A percentile compares a stretch with the other conserved stretches of the same genome.
phyloP scores from a whole-genome alignment of 805 yeast genomes.

The Saccharomycopsis fibuligera region DNA sequence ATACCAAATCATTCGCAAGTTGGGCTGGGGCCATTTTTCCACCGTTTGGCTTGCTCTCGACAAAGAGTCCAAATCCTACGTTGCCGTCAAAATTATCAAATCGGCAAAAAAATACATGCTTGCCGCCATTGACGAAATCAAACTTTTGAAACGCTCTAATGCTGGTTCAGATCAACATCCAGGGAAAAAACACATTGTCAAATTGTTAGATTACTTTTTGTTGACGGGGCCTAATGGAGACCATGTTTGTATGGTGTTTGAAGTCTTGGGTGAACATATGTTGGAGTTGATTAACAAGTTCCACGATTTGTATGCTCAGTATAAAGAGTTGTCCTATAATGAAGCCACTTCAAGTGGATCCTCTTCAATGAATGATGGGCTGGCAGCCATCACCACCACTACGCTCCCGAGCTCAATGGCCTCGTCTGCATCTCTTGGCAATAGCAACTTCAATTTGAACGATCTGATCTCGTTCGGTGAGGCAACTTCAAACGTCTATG shows the following conservation, averaged over 20 bases:
- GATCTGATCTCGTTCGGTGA: slow-evolving; percentile 17
- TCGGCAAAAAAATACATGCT: slow-evolving; percentile 88
- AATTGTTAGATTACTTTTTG: slow-evolving; percentile 73
- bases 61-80: slow-evolving; percentile 45
- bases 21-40: slow-evolving; percentile 99
- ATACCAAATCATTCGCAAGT: slow-evolving; percentile 75
- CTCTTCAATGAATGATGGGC: not conserved
- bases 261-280: slow-evolving; percentile 90
- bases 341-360: not conserved
- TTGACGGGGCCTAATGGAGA: slow-evolving; percentile 88
- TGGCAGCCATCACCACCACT: too few relatives aligned
- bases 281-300: slow-evolving; percentile 74
- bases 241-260: slow-evolving; percentile 96
- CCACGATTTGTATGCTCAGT: slow-evolving; percentile 28
- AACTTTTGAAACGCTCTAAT: slow-evolving; percentile 60
- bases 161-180: slow-evolving; percentile 62
- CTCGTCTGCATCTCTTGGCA: not conserved
- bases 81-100: slow-evolving; percentile 90
- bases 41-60: slow-evolving; percentile 86
- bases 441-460: slow-evolving; percentile 3
- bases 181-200: slow-evolving; percentile 78
- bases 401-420: not conserved
- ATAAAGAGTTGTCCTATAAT: slow-evolving; percentile 5
- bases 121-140: slow-evolving; percentile 91
- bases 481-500: slow-evolving; percentile 9